Percentiles rank a stretch among this genome's conserved stretches.
phyloP scores from a whole-genome alignment of 495 filamentous ascomycete genomes.

The Daldinia bambusicola region DNA sequence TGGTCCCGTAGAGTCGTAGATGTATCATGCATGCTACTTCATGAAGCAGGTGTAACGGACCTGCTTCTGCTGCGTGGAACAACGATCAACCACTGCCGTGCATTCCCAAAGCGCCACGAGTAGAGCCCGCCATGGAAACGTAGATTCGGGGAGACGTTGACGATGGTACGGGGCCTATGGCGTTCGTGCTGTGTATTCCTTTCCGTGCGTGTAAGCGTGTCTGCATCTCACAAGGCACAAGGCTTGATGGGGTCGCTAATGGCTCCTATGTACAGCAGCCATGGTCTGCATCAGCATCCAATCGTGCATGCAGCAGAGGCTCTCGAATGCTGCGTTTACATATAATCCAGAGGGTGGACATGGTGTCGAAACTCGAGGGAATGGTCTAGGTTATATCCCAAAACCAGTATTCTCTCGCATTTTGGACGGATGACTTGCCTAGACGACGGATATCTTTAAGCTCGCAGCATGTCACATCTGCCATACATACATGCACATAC shows the following conservation, averaged over 20 bases:
- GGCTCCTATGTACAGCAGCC: slow-evolving; percentile 16
- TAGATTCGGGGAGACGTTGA: slow-evolving; percentile 24
- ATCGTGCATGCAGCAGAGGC: slow-evolving; percentile 41
- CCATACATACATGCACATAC: slow-evolving; percentile 45
- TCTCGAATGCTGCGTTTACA: slow-evolving; percentile 24
- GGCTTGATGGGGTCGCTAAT: slow-evolving; percentile 25
- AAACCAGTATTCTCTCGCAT: slow-evolving; percentile 20
- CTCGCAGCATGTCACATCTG: slow-evolving; percentile 46
- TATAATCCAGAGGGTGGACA: slow-evolving; percentile 15
- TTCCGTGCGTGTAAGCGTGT: slow-evolving; percentile 21
- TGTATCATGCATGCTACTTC: slow-evolving; percentile 39
- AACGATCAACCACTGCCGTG: slow-evolving; percentile 39
- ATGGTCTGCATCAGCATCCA: slow-evolving; percentile 36
- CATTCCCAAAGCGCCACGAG: slow-evolving; percentile 12
- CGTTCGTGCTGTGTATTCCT: slow-evolving; percentile 24
- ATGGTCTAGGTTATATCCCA: slow-evolving; percentile 17
- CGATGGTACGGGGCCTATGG: slow-evolving; percentile 25
- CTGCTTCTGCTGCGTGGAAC: slow-evolving; percentile 40
- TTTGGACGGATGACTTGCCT: slow-evolving; percentile 29
- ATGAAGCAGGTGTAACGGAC: slow-evolving; percentile 43
- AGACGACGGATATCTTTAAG: slow-evolving; percentile 37
- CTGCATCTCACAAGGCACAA: slow-evolving; percentile 38
- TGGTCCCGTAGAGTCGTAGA: slow-evolving; percentile 14
- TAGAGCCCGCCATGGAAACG: slow-evolving; percentile 4
- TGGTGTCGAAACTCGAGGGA: slow-evolving; percentile 14